A percentile compares a stretch with the other conserved stretches of the same genome.
Evolutionary conservation across 352 stramenopile species (phyloP).

Genomic region (Phytophthora rubi): DNA sequence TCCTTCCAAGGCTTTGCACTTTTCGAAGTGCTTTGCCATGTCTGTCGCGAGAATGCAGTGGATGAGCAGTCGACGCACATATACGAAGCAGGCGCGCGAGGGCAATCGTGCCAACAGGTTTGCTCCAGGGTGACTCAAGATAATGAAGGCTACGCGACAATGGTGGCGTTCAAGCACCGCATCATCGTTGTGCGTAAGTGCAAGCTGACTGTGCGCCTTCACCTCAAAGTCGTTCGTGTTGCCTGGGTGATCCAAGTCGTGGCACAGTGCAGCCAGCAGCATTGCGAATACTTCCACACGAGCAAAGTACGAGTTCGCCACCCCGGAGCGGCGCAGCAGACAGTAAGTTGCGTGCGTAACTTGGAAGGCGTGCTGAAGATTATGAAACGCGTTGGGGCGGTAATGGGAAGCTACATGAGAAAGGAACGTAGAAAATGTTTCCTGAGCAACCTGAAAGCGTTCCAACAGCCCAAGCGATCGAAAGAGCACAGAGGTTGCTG

Average conservation of each 20-base stretch:
- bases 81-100: constrained; percentile 51
- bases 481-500: constrained; percentile 56
- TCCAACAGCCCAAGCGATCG: constrained; percentile 63
- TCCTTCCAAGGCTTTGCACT: constrained; percentile 64
- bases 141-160: constrained; percentile 72
- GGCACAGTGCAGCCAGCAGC: constrained; percentile 60
- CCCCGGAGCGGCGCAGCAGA: constrained; percentile 47
- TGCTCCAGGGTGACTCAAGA: constrained; percentile 59
- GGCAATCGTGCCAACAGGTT: constrained; percentile 68
- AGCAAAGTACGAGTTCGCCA: constrained; percentile 50
- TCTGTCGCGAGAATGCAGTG: constrained; percentile 77
- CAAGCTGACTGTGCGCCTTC: constrained; percentile 70
- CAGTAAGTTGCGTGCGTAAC: constrained; percentile 66
- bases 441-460: constrained; percentile 50
- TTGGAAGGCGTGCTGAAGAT: constrained; percentile 78
- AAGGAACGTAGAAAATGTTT: constrained; percentile 68
- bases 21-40: constrained; percentile 80
- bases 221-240: constrained; percentile 89
- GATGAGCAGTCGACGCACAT: constrained; percentile 62
- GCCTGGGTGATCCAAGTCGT: constrained; percentile 83
- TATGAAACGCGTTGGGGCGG: constrained; percentile 75
- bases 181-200: constrained; percentile 84
- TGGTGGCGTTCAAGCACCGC: constrained; percentile 87
- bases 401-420: constrained; percentile 67
- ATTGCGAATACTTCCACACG: constrained; percentile 62